Percentiles rank a stretch among this genome's conserved stretches.
Evolutionary conservation across 2,329 filamentous ascomycete species (phyloP).

Genomic region (Ceratocystis alfenasii): DNA sequence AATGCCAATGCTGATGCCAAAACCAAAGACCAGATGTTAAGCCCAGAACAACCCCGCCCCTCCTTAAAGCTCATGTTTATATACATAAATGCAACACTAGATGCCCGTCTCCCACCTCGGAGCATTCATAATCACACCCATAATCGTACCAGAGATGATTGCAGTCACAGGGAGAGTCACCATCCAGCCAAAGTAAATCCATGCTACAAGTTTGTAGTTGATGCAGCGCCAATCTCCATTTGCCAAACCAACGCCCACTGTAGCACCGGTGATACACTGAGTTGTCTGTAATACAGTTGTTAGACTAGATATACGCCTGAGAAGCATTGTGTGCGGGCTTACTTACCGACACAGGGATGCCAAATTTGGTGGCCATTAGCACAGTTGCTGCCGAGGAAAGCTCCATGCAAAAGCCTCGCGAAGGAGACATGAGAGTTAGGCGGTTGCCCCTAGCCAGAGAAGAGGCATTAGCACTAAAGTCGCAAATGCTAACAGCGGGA

Average conservation of each 20-base stretch:
- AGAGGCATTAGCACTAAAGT: not conserved
- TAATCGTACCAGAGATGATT: constrained; percentile 39
- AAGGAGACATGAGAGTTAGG: constrained; percentile 43
- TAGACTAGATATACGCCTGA: not conserved
- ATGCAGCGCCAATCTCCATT: constrained; percentile 40
- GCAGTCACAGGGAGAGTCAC: constrained; percentile 41
- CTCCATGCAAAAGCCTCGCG: constrained; percentile 41
- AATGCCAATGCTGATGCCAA: not conserved
- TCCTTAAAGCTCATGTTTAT: not conserved
- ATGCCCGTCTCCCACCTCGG: constrained; percentile 30
- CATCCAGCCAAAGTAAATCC: constrained; percentile 40
- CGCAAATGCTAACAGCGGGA: not conserved
- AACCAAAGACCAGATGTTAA: not conserved
- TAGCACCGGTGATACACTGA: constrained; percentile 42
- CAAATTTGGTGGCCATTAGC: constrained; percentile 41
- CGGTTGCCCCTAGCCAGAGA: constrained; percentile 34
- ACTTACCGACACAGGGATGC: constrained; percentile 35
- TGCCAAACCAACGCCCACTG: constrained; percentile 40
- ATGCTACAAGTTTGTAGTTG: constrained; percentile 38
- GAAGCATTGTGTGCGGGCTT: not conserved
- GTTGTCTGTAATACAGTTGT: constrained; percentile 31
- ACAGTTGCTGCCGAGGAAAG: constrained; percentile 41
- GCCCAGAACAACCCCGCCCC: not conserved
- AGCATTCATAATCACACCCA: constrained; percentile 44
- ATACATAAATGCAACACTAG: not conserved